Conservation (phyloP, 768 basidiomycete species). For the Pluteus cervinus region DNA sequence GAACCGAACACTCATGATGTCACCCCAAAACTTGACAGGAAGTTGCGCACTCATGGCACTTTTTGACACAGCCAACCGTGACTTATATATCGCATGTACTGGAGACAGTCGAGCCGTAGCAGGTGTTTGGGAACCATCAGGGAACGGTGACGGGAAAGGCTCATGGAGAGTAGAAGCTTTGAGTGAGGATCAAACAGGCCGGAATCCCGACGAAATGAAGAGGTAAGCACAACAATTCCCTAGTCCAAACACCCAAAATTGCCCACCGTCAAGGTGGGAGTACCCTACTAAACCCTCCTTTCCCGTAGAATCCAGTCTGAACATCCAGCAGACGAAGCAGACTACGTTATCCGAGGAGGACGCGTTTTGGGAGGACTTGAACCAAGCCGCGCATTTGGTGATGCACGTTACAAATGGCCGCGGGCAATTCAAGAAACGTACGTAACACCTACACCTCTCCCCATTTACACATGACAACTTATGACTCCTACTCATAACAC, state of each 20-base stretch:
- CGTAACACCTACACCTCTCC: constrained; percentile 14
- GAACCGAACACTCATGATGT: too few species aligned
- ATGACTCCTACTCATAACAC: neutral
- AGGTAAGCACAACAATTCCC: constrained; percentile 59
- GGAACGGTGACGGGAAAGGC: constrained; percentile 58
- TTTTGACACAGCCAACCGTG: constrained; percentile 76
- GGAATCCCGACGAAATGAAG: constrained; percentile 78
- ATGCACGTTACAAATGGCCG: constrained; percentile 87
- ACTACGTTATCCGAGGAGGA: constrained; percentile 69
- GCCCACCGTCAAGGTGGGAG: too few species aligned
- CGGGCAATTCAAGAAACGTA: constrained; percentile 66
- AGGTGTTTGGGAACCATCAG: constrained; percentile 76
- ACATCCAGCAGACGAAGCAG: constrained; percentile 73
- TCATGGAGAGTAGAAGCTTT: constrained; percentile 92
- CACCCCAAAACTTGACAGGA: constrained; percentile 42
- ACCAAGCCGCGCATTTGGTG: constrained; percentile 83
- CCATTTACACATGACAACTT: neutral
- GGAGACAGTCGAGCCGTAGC: constrained; percentile 96
- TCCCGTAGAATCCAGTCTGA: constrained; percentile 64
- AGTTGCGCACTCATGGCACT: constrained; percentile 89
- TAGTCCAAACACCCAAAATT: too few species aligned
- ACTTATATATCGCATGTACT: constrained; percentile 86
- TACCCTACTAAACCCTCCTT: neutral
- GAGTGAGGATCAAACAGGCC: constrained; percentile 93
- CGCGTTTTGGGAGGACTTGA: constrained; percentile 86